phyloP scores from a whole-genome alignment of 108 stramenopile species.

The Aurantiochytrium sp. region DNA sequence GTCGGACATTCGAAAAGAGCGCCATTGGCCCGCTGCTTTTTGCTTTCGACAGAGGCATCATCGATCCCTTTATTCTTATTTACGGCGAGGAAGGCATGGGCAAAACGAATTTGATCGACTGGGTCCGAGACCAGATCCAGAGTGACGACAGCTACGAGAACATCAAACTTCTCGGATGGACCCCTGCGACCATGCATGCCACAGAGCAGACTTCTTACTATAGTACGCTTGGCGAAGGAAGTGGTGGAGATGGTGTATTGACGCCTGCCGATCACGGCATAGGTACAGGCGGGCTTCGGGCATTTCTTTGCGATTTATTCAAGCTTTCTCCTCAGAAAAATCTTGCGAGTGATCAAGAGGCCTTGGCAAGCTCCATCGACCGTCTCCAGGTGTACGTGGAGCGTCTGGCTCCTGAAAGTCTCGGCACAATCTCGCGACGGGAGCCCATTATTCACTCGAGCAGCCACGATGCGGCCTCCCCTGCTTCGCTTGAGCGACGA shows the following conservation, averaged over 20 bases:
- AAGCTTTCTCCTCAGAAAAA: not conserved
- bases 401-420: not conserved
- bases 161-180: not conserved
- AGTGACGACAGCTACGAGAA: not conserved
- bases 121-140: not conserved
- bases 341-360: not conserved
- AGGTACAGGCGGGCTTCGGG: not conserved
- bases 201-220: not conserved
- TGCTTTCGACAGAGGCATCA: not conserved
- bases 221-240: not conserved
- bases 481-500: too few species aligned
- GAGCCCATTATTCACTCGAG: too few species aligned
- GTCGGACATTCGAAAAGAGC: not conserved
- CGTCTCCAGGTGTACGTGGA: not conserved
- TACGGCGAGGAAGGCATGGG: constrained; percentile 12
- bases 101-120: not conserved
- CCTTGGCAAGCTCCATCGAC: not conserved
- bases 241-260: too few species aligned
- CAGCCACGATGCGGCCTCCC: too few species aligned
- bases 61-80: not conserved
- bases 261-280: not conserved
- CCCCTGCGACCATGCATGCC: not conserved
- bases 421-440: too few species aligned
- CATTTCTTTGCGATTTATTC: not conserved
- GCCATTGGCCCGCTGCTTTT: not conserved